Evolutionary conservation across 2,329 filamentous ascomycete species (phyloP).

Genomic region (Fusarium sp.): DNA sequence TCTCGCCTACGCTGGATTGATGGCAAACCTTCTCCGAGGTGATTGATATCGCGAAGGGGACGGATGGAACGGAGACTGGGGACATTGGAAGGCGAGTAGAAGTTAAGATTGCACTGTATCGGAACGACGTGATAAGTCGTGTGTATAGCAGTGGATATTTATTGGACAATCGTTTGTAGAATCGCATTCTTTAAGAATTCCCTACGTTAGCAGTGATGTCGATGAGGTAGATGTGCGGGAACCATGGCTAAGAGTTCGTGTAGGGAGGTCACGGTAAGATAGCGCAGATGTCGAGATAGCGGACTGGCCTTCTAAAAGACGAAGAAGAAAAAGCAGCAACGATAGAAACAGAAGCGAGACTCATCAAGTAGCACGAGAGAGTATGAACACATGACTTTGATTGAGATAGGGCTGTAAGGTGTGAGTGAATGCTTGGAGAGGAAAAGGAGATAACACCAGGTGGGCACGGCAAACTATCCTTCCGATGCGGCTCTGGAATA

Average conservation of each 20-base stretch:
- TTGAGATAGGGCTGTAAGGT: neutral
- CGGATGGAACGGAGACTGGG: neutral
- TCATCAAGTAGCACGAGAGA: neutral
- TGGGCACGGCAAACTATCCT: neutral
- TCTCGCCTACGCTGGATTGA: conserved; percentile 11
- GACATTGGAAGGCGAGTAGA: neutral
- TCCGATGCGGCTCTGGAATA: neutral
- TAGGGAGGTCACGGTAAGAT: neutral
- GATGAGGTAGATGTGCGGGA: neutral
- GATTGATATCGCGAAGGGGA: neutral
- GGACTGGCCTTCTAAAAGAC: neutral
- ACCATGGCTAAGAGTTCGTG: neutral
- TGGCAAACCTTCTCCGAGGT: conserved; percentile 18
- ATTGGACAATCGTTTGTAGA: neutral
- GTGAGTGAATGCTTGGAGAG: neutral
- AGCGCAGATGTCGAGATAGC: neutral
- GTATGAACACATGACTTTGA: neutral
- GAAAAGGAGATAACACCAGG: neutral
- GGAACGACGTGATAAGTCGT: neutral
- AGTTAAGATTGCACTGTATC: neutral
- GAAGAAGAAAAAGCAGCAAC: neutral
- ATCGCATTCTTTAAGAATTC: neutral
- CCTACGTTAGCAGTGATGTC: neutral
- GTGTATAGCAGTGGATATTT: neutral
- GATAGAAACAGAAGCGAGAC: neutral